These are phyloP conservation scores for Phyllosticta citriasiana DNA, from an alignment of 2,329 filamentous ascomycete species.

Conservation along the genomic window DNA sequence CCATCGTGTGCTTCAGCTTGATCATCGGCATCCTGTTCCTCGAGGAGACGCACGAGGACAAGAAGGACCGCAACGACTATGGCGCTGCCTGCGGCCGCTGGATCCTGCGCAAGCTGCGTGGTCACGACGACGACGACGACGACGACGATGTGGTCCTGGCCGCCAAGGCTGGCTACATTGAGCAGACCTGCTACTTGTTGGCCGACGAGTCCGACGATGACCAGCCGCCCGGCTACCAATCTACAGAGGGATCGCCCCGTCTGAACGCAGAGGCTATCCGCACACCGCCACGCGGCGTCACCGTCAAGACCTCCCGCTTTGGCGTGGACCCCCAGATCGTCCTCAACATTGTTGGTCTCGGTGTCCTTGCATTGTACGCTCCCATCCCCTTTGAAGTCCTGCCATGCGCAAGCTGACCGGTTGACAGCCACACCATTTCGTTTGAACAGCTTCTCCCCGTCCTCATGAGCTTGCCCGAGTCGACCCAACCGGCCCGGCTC, in stretches of 20 bases:
- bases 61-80: conserved; percentile 64
- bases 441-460: conserved; percentile 91
- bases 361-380: conserved; percentile 87
- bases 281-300: conserved; percentile 7
- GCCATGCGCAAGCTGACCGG: conserved; percentile 15
- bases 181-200: conserved; percentile 54
- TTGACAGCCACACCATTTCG: conserved; percentile 79
- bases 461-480: conserved; percentile 64
- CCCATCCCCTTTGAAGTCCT: conserved; percentile 3
- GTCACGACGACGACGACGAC: conserved; percentile 17
- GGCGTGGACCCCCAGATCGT: conserved; percentile 79
- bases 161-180: conserved; percentile 37
- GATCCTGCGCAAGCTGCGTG: conserved; percentile 38
- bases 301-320: conserved; percentile 31
- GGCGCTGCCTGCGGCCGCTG: conserved; percentile 69
- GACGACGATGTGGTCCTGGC: conserved; percentile 15
- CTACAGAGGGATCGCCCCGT: conserved; percentile 45
- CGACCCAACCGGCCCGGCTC: conserved; percentile 44
- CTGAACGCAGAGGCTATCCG: conserved; percentile 22
- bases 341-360: conserved; percentile 80
- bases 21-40: conserved; percentile 74
- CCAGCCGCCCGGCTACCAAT: conserved; percentile 58
- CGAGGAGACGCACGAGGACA: conserved; percentile 84
- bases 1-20: conserved; percentile 67
- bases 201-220: conserved; percentile 46